Base-by-base conservation (phyloP, 2,329 filamentous ascomycete genomes). In the Alternaria triticina region DNA sequence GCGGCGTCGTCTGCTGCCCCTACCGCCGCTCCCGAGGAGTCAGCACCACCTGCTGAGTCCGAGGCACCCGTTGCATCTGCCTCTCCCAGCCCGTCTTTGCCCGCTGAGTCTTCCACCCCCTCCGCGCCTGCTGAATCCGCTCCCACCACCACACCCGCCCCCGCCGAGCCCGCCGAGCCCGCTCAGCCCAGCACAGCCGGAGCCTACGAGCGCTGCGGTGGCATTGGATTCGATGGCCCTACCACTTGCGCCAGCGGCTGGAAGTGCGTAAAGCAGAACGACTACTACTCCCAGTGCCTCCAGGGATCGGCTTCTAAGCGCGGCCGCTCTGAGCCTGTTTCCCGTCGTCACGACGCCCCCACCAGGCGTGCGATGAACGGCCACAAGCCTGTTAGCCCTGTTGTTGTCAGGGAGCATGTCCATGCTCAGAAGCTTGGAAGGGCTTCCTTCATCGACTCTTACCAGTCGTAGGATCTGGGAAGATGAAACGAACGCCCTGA, bases 131-230 rank as follows among this genome's bases (percentile, higher is more conserved):
- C 22, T 13, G 57, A 61, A 30, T 60, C 65, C 2, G 17, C 58
- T 9, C 54, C 55, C 1, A n/a, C 55, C n/a, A 20, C 57, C 1
- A 45, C 46, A 5, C 61, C 61, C 3, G 4, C 59, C 3, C 54
- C 54, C 13, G 25, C 64, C 13, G 13, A 45, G 49, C 49, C 49
- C 6, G 49, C 49, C 2, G 8, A 52, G 49, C 54, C 54, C 6
- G 28, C 64, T 4, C 12, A 44, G 15, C 36, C 61, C 13, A 47
- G 51, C n/a, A 50, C 57, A 5, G 59, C 40, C 12, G 52, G 61
- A 11, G 54, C 64, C 11, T 84, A 81, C 69, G 77, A 77, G 2
- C 82, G 82, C 64, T 84, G 83, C 67, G 83, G 83, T 62, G 83
- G 83, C 22, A 68, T 64, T 6, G 77, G 75, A 46, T 83, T 71